A percentile compares a stretch with the other conserved stretches of the same genome.
These are phyloP conservation scores for Plantago coronopus DNA, from an alignment of 305 asterid species.

Conservation along the genomic window DNA sequence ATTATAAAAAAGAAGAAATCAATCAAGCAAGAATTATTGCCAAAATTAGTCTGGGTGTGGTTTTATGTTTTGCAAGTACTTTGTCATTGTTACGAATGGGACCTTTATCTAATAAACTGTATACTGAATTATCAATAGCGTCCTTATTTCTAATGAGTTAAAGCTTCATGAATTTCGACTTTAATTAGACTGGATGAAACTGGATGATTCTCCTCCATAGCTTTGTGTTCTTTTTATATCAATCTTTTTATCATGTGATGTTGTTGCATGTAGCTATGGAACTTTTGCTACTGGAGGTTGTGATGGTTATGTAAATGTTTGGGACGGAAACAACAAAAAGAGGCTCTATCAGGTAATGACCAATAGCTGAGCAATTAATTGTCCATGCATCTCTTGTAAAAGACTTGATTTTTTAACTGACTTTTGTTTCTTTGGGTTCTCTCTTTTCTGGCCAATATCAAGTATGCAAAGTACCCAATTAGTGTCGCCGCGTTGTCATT, in stretches of 20 bases:
- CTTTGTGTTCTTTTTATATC: not conserved
- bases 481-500: slow-evolving; percentile 85
- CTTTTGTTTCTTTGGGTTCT: not conserved
- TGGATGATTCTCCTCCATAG: slow-evolving; percentile 1
- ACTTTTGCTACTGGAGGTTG: slow-evolving; percentile 98
- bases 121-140: not conserved
- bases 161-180: not conserved
- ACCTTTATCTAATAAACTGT: no score
- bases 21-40: no score
- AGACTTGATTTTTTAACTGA: not conserved
- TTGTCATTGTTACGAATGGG: no score
- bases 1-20: no score
- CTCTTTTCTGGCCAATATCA: slow-evolving; percentile 15
- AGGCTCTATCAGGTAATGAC: slow-evolving; percentile 78
- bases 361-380: slow-evolving; percentile 3
- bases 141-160: not conserved
- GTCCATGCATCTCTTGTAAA: not conserved
- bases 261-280: slow-evolving; percentile 59
- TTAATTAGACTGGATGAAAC: slow-evolving; percentile 5
- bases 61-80: no score
- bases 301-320: slow-evolving; percentile 86
- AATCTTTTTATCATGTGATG: slow-evolving; percentile 10
- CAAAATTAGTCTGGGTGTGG: no score
- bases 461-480: slow-evolving; percentile 84
- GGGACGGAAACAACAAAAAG: slow-evolving; percentile 99